Percentiles rank a stretch among this genome's conserved stretches.
Conservation (phyloP, 2,329 filamentous ascomycete genomes). For the Furcasterigmium sp. region DNA sequence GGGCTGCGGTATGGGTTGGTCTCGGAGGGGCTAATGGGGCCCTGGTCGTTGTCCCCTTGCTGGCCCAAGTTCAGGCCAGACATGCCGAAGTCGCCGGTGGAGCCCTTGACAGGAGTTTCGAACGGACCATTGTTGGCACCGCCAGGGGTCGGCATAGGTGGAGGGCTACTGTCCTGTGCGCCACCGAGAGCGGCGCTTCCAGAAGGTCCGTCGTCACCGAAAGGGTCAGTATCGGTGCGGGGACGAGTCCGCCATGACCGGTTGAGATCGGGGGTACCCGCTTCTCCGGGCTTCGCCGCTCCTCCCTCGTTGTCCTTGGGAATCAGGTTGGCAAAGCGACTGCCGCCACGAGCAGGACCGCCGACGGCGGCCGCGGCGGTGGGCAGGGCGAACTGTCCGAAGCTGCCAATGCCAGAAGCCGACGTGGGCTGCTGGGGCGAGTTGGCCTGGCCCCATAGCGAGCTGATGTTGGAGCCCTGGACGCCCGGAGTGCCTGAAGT, state of each 20-base stretch:
- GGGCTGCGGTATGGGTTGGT: conserved; percentile 97
- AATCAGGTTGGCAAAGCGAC: conserved; percentile 80
- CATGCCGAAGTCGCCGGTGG: conserved; percentile 57
- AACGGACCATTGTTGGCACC: conserved; percentile 34
- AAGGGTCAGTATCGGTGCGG: conserved; percentile 71
- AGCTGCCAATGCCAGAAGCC: conserved; percentile 68
- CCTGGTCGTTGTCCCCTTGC: conserved; percentile 54
- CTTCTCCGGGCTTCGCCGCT: conserved; percentile 39
- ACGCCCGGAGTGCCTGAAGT: conserved; percentile 43
- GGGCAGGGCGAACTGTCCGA: conserved; percentile 81
- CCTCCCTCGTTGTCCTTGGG: conserved; percentile 53
- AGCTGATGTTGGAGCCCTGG: conserved; percentile 26
- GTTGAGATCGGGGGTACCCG: conserved; percentile 27
- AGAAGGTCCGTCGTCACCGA: conserved; percentile 60
- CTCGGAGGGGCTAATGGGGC: conserved; percentile 83
- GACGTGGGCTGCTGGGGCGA: conserved; percentile 14
- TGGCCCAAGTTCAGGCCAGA: conserved; percentile 52
- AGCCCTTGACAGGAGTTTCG: conserved; percentile 51
- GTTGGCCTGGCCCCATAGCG: conserved; percentile 34
- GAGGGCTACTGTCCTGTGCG: conserved; percentile 61
- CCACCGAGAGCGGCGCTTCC: conserved; percentile 72
- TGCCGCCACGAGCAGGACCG: conserved; percentile 66
- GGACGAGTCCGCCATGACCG: conserved; percentile 55
- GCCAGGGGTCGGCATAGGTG: conserved; percentile 22
- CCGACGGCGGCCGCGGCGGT: conserved; percentile 49